Conservation (phyloP, 192 early-diverging fungal genomes). For the Coemansia sp. region DNA sequence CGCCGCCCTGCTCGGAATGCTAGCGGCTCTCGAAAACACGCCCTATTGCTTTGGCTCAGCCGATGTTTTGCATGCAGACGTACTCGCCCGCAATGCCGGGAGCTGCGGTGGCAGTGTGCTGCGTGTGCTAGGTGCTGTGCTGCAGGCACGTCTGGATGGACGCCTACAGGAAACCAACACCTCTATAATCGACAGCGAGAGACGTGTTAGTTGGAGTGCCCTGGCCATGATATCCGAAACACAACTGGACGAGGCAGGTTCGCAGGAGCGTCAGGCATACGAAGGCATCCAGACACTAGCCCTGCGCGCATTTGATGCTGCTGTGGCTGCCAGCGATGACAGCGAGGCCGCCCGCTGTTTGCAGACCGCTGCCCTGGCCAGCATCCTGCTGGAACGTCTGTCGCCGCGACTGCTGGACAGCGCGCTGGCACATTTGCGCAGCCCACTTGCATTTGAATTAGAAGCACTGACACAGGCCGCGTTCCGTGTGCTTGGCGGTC, state of each 20-base stretch:
- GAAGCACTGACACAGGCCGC: constrained; percentile 26
- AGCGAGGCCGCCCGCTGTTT: constrained; percentile 27
- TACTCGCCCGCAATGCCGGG: constrained; percentile 4
- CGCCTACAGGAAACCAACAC: constrained; percentile 18
- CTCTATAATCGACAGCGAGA: too few species aligned
- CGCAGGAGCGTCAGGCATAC: constrained; percentile 6
- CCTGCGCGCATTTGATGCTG: constrained; percentile 18
- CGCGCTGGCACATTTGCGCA: constrained; percentile 27
- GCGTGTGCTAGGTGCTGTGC: constrained; percentile 33
- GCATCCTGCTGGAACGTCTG: constrained; percentile 22
- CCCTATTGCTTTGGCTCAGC: constrained; percentile 15
- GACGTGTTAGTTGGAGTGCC: too few species aligned
- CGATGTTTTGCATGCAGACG: constrained; percentile 25
- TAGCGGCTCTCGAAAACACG: constrained; percentile 35
- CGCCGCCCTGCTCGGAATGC: constrained; percentile 25
- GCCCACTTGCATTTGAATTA: constrained; percentile 17
- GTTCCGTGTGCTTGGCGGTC: constrained; percentile 34
- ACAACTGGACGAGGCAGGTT: too few species aligned
- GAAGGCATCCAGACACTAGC: constrained; percentile 27
- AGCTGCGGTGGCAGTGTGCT: constrained; percentile 34
- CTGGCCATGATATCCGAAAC: too few species aligned
- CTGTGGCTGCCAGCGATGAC: constrained; percentile 7
- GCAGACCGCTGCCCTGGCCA: constrained; percentile 27
- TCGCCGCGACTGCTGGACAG: constrained; percentile 13
- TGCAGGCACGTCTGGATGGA: constrained; percentile 36